Conservation (phyloP, 2,329 filamentous ascomycete species). For the Paraconiothyrium sp. region DNA sequence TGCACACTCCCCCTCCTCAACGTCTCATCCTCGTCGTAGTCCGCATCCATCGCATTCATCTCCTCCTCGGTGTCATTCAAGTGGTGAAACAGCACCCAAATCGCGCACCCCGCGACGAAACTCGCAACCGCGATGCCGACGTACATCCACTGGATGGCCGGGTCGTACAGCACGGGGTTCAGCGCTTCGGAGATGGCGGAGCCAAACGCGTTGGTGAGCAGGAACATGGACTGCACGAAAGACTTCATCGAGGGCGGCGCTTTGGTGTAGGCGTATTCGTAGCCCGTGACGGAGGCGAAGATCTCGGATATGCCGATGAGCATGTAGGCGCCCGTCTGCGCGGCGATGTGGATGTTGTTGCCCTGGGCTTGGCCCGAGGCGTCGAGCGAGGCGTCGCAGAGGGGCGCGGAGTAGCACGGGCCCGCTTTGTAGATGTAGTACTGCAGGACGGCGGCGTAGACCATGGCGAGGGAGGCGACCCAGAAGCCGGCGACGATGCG, state of each 20-base stretch:
- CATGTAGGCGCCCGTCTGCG: constrained; percentile 58
- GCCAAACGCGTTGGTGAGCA: constrained; percentile 69
- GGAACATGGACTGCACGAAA: constrained; percentile 63
- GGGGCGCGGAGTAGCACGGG: constrained; percentile 60
- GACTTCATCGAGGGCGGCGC: constrained; percentile 59
- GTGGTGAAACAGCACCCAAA: constrained; percentile 52
- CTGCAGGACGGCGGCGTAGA: constrained; percentile 66
- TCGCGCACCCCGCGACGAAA: constrained; percentile 44
- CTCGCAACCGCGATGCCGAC: constrained; percentile 42
- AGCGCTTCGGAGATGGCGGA: constrained; percentile 71
- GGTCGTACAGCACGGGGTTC: constrained; percentile 68
- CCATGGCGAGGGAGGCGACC: constrained; percentile 61
- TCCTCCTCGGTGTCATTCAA: constrained; percentile 48
- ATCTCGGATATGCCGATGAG: constrained; percentile 60
- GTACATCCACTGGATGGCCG: constrained; percentile 72
- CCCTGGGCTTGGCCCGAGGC: constrained; percentile 42
- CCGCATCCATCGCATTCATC: constrained; percentile 49
- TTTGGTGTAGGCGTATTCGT: constrained; percentile 61
- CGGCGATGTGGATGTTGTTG: constrained; percentile 56
- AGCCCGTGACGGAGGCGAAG: constrained; percentile 58
- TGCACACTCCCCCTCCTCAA: constrained; percentile 37
- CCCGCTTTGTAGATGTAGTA: constrained; percentile 65
- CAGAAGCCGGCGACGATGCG: constrained; percentile 63
- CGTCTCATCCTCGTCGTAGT: constrained; percentile 44
- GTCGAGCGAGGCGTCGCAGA: constrained; percentile 43